These are phyloP conservation scores for Bidens hawaiensis DNA, from an alignment of 140 eudicot species.

Conservation along the genomic window DNA sequence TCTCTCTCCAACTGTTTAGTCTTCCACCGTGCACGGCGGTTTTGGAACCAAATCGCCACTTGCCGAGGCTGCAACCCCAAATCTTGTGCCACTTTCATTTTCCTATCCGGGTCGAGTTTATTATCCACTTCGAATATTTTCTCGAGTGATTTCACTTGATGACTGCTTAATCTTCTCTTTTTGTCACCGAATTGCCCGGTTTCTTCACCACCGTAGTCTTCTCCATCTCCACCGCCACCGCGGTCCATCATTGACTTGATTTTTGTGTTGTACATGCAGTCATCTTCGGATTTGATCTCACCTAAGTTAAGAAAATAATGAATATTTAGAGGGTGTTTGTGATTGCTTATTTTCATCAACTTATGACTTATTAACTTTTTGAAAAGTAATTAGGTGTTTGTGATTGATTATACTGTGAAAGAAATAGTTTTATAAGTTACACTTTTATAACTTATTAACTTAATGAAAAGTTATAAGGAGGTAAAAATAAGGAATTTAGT, in stretches of 20 bases:
- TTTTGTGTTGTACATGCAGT: conserved; percentile 25
- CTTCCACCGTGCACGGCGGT: conserved; percentile 79
- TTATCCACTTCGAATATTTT: conserved; percentile 56
- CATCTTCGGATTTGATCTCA: conserved; percentile 29
- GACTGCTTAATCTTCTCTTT: conserved; percentile 52
- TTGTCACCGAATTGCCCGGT: conserved; percentile 35
- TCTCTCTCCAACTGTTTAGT: conserved; percentile 60
- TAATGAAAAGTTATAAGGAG: too few relatives aligned
- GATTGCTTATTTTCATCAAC: neutral
- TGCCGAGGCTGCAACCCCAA: conserved; percentile 71
- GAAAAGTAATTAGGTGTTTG: too few relatives aligned
- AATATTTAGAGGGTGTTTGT: too few relatives aligned
- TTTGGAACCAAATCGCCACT: conserved; percentile 80
- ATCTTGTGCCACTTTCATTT: conserved; percentile 61
- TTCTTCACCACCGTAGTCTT: conserved; percentile 43
- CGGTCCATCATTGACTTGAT: conserved; percentile 45
- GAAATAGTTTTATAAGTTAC: too few relatives aligned
- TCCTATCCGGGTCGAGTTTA: conserved; percentile 66
- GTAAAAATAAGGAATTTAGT: too few relatives aligned
- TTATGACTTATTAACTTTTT: too few relatives aligned
- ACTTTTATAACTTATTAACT: too few relatives aligned
- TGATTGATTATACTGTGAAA: too few relatives aligned
- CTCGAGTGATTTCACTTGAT: conserved; percentile 65
- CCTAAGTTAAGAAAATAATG: conserved; percentile 12
- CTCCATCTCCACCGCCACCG: conserved; percentile 33